These are phyloP conservation scores for Blastocrithidia nonstop DNA, from an alignment of 208 protist genomes.

Conservation along the genomic window DNA sequence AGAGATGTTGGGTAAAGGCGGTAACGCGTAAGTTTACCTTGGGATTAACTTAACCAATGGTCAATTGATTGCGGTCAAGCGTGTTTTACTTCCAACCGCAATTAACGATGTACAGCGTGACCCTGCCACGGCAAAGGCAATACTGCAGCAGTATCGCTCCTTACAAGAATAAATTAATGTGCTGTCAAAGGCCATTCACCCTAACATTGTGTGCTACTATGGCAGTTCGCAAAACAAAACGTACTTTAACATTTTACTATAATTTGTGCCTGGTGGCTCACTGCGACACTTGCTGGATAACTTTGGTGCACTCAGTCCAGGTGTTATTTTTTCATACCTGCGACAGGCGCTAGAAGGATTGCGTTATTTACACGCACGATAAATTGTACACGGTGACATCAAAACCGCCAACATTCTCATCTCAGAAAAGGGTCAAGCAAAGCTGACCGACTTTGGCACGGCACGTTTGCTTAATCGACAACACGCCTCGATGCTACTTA, in stretches of 20 bases:
- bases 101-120: slow-evolving; percentile 13
- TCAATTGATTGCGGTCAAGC: slow-evolving; percentile 83
- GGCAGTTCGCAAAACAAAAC: slow-evolving; percentile 60
- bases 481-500: slow-evolving; percentile 7
- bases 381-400: slow-evolving; percentile 85
- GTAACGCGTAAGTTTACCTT: slow-evolving; percentile 79
- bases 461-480: slow-evolving; percentile 54
- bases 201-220: slow-evolving; percentile 87
- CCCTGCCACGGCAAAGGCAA: slow-evolving; percentile 27
- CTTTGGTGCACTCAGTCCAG: slow-evolving; percentile 73
- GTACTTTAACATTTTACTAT: slow-evolving; percentile 85
- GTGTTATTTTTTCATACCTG: slow-evolving; percentile 72
- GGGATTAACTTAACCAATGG: slow-evolving; percentile 84
- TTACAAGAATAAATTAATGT: slow-evolving; percentile 84
- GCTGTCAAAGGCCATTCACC: slow-evolving; percentile 74
- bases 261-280: slow-evolving; percentile 84
- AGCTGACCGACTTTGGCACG: slow-evolving; percentile 85
- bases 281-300: slow-evolving; percentile 79
- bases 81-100: slow-evolving; percentile 47
- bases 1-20: slow-evolving; percentile 82
- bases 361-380: slow-evolving; percentile 67
- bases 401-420: slow-evolving; percentile 87
- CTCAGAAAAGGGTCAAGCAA: slow-evolving; percentile 68
- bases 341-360: slow-evolving; percentile 70
- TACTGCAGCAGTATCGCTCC: slow-evolving; percentile 69